phyloP scores from a whole-genome alignment of 768 basidiomycete genomes.

The Russula griseocarnosa region DNA sequence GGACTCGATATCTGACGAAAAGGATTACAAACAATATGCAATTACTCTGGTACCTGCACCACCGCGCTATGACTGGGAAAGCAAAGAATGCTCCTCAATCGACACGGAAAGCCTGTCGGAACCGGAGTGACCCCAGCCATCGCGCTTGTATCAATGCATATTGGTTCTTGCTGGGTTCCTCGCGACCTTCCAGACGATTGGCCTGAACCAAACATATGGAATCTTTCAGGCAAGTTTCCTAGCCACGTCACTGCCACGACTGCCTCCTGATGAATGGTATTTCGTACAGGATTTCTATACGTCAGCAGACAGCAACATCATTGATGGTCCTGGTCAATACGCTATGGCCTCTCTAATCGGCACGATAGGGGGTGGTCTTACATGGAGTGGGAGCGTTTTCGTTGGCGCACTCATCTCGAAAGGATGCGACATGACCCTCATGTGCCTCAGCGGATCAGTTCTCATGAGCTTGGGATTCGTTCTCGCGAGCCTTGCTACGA shows the following conservation, averaged over 20 bases:
- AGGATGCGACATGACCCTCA: slow-evolving; percentile 35
- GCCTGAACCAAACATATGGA: slow-evolving; percentile 42
- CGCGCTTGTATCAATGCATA: slow-evolving; percentile 37
- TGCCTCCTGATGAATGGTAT: neutral
- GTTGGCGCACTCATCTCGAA: slow-evolving; percentile 41
- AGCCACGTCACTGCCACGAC: neutral
- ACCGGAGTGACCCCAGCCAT: slow-evolving; percentile 27
- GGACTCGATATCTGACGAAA: neutral
- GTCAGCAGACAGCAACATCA: slow-evolving; percentile 37
- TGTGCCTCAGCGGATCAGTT: slow-evolving; percentile 38
- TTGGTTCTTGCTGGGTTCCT: slow-evolving; percentile 42
- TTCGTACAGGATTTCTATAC: slow-evolving; percentile 43
- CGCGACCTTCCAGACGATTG: slow-evolving; percentile 46
- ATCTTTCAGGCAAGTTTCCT: slow-evolving; percentile 40
- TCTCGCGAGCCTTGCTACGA: slow-evolving; percentile 40
- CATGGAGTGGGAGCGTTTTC: slow-evolving; percentile 46
- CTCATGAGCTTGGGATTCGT: slow-evolving; percentile 44
- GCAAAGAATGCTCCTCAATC: neutral
- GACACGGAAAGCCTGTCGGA: neutral
- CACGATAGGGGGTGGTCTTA: slow-evolving; percentile 43
- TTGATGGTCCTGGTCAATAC: slow-evolving; percentile 38
- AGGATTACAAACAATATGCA: neutral
- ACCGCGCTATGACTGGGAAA: neutral
- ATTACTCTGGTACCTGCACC: no score
- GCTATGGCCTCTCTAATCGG: slow-evolving; percentile 43